Evolutionary conservation across 352 stramenopile species (phyloP).

Genomic region (Pythium biforme): DNA sequence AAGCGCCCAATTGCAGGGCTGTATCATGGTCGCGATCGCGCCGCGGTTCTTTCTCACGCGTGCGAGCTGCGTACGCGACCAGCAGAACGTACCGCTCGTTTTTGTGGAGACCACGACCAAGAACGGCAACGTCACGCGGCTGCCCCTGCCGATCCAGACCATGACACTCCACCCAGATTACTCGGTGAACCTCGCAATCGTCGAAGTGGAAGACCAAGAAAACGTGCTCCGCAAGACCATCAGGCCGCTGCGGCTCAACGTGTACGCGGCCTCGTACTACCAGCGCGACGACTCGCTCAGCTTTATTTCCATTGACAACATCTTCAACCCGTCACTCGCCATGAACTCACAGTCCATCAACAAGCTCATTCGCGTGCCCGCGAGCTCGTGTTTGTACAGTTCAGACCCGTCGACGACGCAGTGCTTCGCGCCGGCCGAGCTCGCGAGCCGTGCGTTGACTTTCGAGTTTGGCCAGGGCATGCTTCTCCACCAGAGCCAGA

Average conservation of each 20-base stretch:
- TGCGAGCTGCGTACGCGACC: conserved; percentile 19
- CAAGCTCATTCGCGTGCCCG: conserved; percentile 24
- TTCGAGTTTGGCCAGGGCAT: conserved; percentile 29
- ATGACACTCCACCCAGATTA: conserved; percentile 19
- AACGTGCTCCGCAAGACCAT: conserved; percentile 1
- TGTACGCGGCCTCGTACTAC: conserved; percentile 17
- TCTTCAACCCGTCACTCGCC: conserved; percentile 26
- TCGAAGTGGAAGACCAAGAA: conserved; percentile 12
- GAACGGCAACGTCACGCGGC: not conserved
- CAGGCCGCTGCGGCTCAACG: conserved; percentile 7
- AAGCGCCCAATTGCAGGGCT: conserved; percentile 23
- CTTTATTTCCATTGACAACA: conserved; percentile 26
- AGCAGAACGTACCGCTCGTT: not conserved
- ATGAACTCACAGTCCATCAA: conserved; percentile 15
- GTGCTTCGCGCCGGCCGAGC: conserved; percentile 20
- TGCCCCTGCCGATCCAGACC: conserved; percentile 6
- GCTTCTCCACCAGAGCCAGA: conserved; percentile 15
- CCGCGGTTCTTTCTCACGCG: conserved; percentile 28
- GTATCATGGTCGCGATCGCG: conserved; percentile 27
- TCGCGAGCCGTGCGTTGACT: conserved; percentile 2
- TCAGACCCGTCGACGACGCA: conserved; percentile 14
- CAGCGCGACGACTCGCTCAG: conserved; percentile 12
- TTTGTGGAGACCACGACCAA: conserved; percentile 18
- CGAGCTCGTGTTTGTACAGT: conserved; percentile 20
- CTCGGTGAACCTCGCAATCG: conserved; percentile 28